Evolutionary conservation across 148 eudicot genomes (phyloP).

Genomic region (Selenicereus undatus): DNA sequence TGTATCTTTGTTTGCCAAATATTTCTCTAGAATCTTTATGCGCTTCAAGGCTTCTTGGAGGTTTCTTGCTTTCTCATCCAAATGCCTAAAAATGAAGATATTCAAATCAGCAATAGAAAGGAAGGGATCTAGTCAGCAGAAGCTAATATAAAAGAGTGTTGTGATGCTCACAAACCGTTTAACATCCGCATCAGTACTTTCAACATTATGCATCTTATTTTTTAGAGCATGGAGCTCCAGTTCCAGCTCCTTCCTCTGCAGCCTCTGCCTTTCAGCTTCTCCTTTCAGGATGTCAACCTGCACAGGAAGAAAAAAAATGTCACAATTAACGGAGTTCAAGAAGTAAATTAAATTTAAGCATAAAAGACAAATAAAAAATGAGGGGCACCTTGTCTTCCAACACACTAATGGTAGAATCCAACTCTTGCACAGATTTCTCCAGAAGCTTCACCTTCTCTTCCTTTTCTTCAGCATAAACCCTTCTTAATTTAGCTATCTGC

Average conservation of each 20-base stretch:
- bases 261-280: constrained; percentile 85
- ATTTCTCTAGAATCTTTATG: constrained; percentile 60
- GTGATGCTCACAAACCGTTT: constrained; percentile 48
- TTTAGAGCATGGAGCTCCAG: constrained; percentile 71
- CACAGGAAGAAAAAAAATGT: constrained; percentile 27
- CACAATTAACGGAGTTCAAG: background rate
- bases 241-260: constrained; percentile 87
- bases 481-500: no score
- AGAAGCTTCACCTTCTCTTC: no score
- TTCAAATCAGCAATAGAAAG: background rate
- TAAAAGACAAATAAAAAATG: no score
- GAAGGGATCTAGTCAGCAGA: no score
- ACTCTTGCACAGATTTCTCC: constrained; percentile 88
- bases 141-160: background rate
- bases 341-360: no score
- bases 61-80: constrained; percentile 57
- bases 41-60: constrained; percentile 51
- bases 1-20: constrained; percentile 58
- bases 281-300: constrained; percentile 55
- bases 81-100: constrained; percentile 36
- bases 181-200: constrained; percentile 56
- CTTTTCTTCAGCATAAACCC: no score
- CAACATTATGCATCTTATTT: constrained; percentile 59
- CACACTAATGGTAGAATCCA: constrained; percentile 73
- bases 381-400: no score